Percentiles rank a stretch among this genome's conserved stretches.
phyloP scores from a whole-genome alignment of 1,284 basidiomycete genomes.

The Trichosporon coremiiforme region DNA sequence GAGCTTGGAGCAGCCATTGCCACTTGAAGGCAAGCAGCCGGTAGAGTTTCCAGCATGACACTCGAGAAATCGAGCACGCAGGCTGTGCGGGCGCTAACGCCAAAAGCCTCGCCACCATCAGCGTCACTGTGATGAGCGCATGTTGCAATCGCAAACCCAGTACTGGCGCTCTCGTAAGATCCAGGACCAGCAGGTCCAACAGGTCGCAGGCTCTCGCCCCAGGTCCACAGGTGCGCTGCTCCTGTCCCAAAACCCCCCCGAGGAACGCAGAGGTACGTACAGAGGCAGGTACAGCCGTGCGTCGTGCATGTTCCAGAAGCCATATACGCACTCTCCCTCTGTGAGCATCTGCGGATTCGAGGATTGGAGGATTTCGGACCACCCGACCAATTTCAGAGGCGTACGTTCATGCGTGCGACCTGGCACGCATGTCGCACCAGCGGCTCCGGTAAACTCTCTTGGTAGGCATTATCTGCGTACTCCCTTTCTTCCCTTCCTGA shows the following conservation, averaged over 20 bases:
- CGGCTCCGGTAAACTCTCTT: neutral
- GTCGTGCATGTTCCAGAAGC: slow-evolving; percentile 5
- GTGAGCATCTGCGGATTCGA: neutral
- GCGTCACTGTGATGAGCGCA: neutral
- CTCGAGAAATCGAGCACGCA: neutral
- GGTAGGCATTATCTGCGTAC: neutral
- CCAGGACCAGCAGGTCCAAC: neutral
- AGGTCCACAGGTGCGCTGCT: neutral
- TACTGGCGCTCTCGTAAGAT: neutral
- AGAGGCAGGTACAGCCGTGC: neutral
- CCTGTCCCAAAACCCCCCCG: no score
- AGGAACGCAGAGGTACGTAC: neutral
- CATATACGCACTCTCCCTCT: neutral
- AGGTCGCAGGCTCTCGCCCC: neutral
- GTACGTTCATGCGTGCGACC: neutral
- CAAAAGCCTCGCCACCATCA: neutral
- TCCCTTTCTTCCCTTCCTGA: neutral
- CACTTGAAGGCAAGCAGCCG: neutral
- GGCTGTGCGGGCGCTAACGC: neutral
- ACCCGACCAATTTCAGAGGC: neutral
- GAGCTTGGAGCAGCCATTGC: no score
- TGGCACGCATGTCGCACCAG: neutral
- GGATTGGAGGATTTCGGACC: neutral
- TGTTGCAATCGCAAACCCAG: neutral
- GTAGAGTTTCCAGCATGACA: neutral